Conservation (phyloP, 495 filamentous ascomycete genomes). For the Massariosphaeria phaeospora region DNA sequence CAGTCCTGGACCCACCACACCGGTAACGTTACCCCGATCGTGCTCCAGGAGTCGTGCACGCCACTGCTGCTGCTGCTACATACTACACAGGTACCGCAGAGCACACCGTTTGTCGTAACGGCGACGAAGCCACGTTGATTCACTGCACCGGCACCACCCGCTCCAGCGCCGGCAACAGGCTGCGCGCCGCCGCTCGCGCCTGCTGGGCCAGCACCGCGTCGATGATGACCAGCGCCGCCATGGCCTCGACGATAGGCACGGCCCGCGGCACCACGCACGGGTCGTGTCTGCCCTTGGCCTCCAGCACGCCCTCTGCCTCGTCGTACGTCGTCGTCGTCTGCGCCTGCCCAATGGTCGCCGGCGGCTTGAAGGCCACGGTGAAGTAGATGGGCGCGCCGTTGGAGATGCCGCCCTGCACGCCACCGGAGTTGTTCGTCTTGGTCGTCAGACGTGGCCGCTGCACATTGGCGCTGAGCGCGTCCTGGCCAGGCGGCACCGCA, state of each 20-base stretch:
- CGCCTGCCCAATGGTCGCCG: slow-evolving; percentile 90
- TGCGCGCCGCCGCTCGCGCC: slow-evolving; percentile 47
- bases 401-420: slow-evolving; percentile 93
- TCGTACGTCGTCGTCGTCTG: slow-evolving; percentile 81
- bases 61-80: too few relatives aligned
- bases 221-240: slow-evolving; percentile 87
- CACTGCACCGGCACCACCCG: slow-evolving; percentile 6
- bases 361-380: slow-evolving; percentile 89
- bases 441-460: slow-evolving; percentile 61
- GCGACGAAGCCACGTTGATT: too few relatives aligned
- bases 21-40: too few relatives aligned
- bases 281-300: slow-evolving; percentile 93
- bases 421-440: slow-evolving; percentile 93
- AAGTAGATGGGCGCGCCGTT: slow-evolving; percentile 96
- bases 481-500: slow-evolving; percentile 28
- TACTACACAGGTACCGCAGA: too few relatives aligned
- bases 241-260: slow-evolving; percentile 93
- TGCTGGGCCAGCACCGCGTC: slow-evolving; percentile 88
- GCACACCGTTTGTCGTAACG: too few relatives aligned
- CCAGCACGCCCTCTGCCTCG: slow-evolving; percentile 64
- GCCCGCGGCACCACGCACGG: slow-evolving; percentile 93
- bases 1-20: too few relatives aligned
- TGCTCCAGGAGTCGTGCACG: too few relatives aligned
- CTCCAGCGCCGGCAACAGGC: slow-evolving; percentile 26
- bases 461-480: slow-evolving; percentile 5